Percentiles rank a stretch among this genome's conserved stretches.
These are phyloP conservation scores for Stagonosporopsis tanaceti DNA, from an alignment of 2,329 filamentous ascomycete genomes.

Conservation along the genomic window DNA sequence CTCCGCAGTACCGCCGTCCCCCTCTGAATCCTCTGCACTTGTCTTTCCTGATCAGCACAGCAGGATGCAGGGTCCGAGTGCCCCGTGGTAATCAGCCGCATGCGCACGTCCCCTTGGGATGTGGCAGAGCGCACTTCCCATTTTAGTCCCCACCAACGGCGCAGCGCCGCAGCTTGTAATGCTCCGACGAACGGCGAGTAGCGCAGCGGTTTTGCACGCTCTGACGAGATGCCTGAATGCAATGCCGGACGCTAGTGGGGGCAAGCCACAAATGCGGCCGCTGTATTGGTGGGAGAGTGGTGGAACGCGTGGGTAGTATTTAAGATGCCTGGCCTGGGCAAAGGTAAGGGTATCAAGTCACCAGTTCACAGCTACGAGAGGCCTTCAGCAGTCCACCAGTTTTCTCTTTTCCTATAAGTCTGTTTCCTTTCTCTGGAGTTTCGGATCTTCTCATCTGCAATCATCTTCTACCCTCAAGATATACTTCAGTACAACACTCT, in stretches of 20 bases:
- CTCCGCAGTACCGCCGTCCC: constrained; percentile 5
- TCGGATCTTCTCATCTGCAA: constrained; percentile 4
- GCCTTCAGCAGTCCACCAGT: constrained; percentile 10
- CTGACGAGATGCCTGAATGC: constrained; percentile 18
- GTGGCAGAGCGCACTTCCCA: constrained; percentile 16
- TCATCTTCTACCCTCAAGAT: constrained; percentile 3
- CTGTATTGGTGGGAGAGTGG: constrained; percentile 14
- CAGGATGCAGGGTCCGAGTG: constrained; percentile 10
- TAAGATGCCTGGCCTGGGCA: constrained; percentile 24
- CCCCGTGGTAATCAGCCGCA: constrained; percentile 16
- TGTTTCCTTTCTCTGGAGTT: constrained; percentile 8
- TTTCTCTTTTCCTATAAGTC: constrained; percentile 11
- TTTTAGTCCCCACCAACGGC: constrained; percentile 13
- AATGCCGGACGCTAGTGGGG: constrained; percentile 14
- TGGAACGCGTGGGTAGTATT: constrained; percentile 16
- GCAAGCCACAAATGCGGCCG: constrained; percentile 18
- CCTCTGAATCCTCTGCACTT: background rate
- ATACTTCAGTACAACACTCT: background rate
- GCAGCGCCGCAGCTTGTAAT: constrained; percentile 18
- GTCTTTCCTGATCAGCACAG: constrained; percentile 12
- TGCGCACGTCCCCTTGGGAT: constrained; percentile 8
- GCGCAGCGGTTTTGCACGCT: constrained; percentile 13
- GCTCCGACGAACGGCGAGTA: constrained; percentile 16
- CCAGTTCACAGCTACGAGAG: constrained; percentile 11
- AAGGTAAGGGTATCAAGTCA: constrained; percentile 17